Conservation (phyloP, 1,284 basidiomycete genomes). For the Vanrija sp. region DNA sequence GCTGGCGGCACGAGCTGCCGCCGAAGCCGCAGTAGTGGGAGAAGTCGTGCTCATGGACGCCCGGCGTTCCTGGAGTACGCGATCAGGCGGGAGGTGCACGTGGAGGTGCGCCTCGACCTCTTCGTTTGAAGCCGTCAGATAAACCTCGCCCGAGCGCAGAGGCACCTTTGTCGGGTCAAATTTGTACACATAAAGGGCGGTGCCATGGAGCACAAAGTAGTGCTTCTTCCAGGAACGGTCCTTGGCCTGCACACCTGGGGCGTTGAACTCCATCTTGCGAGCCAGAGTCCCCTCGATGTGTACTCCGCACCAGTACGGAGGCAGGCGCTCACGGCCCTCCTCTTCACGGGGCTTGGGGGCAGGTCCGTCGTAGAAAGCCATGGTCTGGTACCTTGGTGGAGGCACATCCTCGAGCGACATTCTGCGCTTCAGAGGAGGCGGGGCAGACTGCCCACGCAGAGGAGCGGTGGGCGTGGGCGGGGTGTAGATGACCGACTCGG, state of each 20-base stretch:
- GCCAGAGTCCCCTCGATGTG: constrained; percentile 81
- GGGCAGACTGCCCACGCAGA: constrained; percentile 2
- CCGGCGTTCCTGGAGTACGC: constrained; percentile 20
- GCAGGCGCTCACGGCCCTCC: constrained; percentile 78
- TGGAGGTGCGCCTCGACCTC: constrained; percentile 47
- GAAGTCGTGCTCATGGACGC: constrained; percentile 17
- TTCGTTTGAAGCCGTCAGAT: constrained; percentile 17
- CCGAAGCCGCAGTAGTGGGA: background rate
- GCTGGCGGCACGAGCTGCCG: background rate
- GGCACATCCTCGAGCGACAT: constrained; percentile 47
- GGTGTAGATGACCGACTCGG: constrained; percentile 18
- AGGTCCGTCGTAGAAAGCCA: background rate
- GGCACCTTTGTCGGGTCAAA: constrained; percentile 54
- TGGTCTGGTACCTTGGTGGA: constrained; percentile 47
- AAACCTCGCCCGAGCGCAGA: constrained; percentile 25
- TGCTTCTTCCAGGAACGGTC: constrained; percentile 88
- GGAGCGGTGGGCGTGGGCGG: constrained; percentile 1
- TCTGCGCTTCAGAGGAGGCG: constrained; percentile 39
- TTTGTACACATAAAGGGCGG: constrained; percentile 78
- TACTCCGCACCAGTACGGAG: constrained; percentile 71
- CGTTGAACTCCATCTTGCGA: constrained; percentile 89
- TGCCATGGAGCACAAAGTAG: constrained; percentile 89
- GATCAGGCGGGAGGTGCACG: constrained; percentile 47
- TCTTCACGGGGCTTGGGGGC: constrained; percentile 54
- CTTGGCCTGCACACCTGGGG: constrained; percentile 77